Percentiles rank a stretch among this genome's conserved stretches.
Evolutionary conservation across 208 protist genomes (phyloP).

Genomic region (Porcisia hertigi): DNA sequence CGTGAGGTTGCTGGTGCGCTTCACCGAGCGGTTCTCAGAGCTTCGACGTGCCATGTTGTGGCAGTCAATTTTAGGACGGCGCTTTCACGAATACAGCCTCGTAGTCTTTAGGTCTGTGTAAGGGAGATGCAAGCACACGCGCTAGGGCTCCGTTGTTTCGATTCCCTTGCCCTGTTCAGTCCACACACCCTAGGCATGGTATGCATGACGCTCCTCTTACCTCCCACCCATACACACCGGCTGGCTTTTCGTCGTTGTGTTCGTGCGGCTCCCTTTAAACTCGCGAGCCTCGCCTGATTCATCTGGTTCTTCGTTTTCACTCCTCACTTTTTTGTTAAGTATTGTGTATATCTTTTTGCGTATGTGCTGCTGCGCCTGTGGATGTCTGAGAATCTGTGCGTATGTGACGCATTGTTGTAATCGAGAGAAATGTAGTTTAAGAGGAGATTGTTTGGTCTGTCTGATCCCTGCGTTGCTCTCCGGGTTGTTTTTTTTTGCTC

Average conservation of each 20-base stretch:
- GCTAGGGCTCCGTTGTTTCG: background rate
- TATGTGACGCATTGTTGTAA: background rate
- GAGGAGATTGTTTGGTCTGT: background rate
- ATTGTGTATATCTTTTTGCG: background rate
- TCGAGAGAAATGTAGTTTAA: too few relatives aligned
- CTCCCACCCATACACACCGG: background rate
- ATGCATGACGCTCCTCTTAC: background rate
- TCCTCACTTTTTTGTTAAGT: slow-evolving; percentile 3
- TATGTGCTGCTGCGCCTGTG: background rate
- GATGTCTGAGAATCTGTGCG: background rate
- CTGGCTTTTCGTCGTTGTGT: background rate
- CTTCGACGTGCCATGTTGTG: background rate
- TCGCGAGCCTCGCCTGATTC: background rate
- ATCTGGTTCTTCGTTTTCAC: background rate
- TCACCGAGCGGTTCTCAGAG: background rate
- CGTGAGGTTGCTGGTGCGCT: too few relatives aligned
- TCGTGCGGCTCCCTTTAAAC: background rate
- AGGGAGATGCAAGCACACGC: background rate
- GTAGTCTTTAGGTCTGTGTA: background rate
- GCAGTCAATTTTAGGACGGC: background rate
- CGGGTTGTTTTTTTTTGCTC: background rate
- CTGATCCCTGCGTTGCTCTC: background rate
- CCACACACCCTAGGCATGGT: background rate
- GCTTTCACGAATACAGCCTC: background rate
- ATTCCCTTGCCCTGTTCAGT: background rate